These are phyloP conservation scores for Trypanosoma vivax DNA, from an alignment of 208 protist species.

Conservation along the genomic window DNA sequence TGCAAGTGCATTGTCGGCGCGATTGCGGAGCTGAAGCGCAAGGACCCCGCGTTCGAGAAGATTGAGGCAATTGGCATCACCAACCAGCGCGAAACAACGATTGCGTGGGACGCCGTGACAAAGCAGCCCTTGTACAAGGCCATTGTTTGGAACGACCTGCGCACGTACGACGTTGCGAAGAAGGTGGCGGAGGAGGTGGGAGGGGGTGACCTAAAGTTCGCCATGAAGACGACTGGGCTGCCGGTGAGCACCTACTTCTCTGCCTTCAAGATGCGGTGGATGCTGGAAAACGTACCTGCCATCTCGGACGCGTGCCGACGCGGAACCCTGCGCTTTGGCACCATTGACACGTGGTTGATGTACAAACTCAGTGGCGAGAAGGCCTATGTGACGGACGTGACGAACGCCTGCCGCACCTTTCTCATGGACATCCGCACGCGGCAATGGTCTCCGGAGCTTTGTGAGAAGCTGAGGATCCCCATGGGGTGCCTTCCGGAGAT, in stretches of 20 bases:
- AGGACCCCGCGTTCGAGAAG: constrained; percentile 33
- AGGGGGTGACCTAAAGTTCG: constrained; percentile 38
- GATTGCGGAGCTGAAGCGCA: constrained; percentile 33
- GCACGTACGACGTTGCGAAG: constrained; percentile 56
- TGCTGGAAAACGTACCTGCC: constrained; percentile 91
- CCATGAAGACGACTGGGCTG: constrained; percentile 76
- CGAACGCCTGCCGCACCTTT: constrained; percentile 97
- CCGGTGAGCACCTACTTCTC: constrained; percentile 96
- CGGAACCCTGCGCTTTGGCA: constrained; percentile 89
- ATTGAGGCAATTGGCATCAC: constrained; percentile 93
- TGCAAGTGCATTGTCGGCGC: constrained; percentile 71
- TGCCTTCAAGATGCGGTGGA: constrained; percentile 95
- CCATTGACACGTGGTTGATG: constrained; percentile 97
- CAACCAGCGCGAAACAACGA: constrained; percentile 98
- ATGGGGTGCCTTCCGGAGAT: constrained; percentile 88
- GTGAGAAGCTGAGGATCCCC: constrained; percentile 76
- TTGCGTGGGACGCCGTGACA: constrained; percentile 96
- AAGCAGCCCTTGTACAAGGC: constrained; percentile 93
- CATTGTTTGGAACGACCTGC: constrained; percentile 91
- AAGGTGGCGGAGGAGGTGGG: constrained; percentile 31
- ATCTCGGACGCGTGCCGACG: constrained; percentile 70
- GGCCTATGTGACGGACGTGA: constrained; percentile 93
- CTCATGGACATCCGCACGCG: constrained; percentile 95
- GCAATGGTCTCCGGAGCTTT: constrained; percentile 91
- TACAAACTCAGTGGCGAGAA: constrained; percentile 89